Base-by-base conservation (phyloP, 2,329 filamentous ascomycete species). In the Colletotrichum tropicicola region DNA sequence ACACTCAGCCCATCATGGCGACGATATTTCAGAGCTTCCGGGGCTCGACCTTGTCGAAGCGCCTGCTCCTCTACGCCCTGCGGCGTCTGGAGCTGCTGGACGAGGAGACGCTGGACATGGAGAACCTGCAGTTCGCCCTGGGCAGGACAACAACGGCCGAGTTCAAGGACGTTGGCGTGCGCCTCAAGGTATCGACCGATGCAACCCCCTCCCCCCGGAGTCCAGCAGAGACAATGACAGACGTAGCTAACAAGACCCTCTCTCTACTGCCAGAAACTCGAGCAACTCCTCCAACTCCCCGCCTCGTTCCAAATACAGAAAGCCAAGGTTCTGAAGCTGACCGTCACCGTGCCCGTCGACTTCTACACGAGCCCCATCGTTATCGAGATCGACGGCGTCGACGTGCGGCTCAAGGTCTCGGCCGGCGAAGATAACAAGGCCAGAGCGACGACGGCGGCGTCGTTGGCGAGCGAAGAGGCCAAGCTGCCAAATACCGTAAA, bases 1-100 rank as follows among this genome's bases (percentile, higher is more conserved):
- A n/a, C n/a, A 39, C 25, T 45, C 37, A 7, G 17, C 54, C 66
- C 75, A 77, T 66, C 77, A 94, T 94, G 92, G 89, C 90, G 57
- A 89, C 86, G 75, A 89, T 92, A 75, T 87, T 96, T 73, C 90
- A 84, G 78, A 85, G 83, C 62, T 88, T 89, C 72, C 80, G 83
- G 72, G 83, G 79, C 76, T 88, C 93, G 68, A 92, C 88, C 70
- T 93, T 97, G 83, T 92, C 94, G 80, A 97, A 96, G 85, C 90
- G 91, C 77, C 85, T 98, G 72, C 86, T 98, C 69, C 91, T 93
- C 70, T 97, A 96, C 82, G 93, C 91, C 52, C 83, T 99, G 43
- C 91, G 91, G 23, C 89, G 91, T 62, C 85, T 97, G 64, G 94
- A 97, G 71, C 85, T 98, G 59, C 87, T 99, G 65, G 96, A 98